A percentile compares a stretch with the other conserved stretches of the same genome.
phyloP scores from a whole-genome alignment of 495 filamentous ascomycete species.

The Penicillium chermesinum region DNA sequence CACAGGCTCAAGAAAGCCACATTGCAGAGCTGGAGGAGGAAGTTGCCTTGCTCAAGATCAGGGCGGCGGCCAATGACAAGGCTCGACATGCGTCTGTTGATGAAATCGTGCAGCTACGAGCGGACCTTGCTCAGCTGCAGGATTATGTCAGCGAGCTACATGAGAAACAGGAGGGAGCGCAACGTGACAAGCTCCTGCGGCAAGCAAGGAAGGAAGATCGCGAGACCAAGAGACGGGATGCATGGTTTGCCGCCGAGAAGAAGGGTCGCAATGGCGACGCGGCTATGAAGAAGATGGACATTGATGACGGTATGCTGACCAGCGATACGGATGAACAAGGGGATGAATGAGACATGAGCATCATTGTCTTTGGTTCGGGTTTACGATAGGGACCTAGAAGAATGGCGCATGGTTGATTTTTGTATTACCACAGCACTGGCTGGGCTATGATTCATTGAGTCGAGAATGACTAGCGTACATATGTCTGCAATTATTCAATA shows the following conservation, averaged over 20 bases:
- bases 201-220: constrained; percentile 41
- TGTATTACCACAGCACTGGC: not conserved
- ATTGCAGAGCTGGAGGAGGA: constrained; percentile 33
- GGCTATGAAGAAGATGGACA: constrained; percentile 32
- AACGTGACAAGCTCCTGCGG: constrained; percentile 30
- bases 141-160: constrained; percentile 42
- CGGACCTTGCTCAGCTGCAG: constrained; percentile 32
- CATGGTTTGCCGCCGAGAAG: constrained; percentile 45
- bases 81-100: constrained; percentile 33
- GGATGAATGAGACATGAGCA: constrained; percentile 15
- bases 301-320: constrained; percentile 30
- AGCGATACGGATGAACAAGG: constrained; percentile 36
- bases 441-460: not conserved
- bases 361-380: not conserved
- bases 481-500: too few relatives aligned
- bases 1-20: constrained; percentile 25
- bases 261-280: constrained; percentile 42
- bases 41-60: constrained; percentile 36
- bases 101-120: constrained; percentile 37
- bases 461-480: not conserved
- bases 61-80: constrained; percentile 33
- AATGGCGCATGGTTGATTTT: not conserved
- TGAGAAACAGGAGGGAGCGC: constrained; percentile 34
- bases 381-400: not conserved
- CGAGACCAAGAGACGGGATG: constrained; percentile 34